phyloP scores from a whole-genome alignment of 805 yeast species.

The Kodamaea nitidulidarum region DNA sequence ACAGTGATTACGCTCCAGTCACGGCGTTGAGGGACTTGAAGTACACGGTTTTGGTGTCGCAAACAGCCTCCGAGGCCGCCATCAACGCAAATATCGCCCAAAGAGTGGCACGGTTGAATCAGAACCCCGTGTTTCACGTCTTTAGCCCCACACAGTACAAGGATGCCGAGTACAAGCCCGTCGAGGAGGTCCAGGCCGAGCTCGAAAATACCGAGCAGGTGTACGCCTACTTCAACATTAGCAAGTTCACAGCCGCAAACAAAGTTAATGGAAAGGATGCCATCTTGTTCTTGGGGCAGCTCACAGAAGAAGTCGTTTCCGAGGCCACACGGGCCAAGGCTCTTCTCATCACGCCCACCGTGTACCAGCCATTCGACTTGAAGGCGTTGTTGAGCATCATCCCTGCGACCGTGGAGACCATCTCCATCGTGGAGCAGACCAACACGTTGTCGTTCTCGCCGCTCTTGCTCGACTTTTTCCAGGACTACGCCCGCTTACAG shows the following conservation, averaged over 20 bases:
- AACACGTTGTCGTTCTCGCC: conserved; percentile 52
- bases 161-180: conserved; percentile 11
- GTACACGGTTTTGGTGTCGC: conserved; percentile 65
- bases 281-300: conserved; percentile 61
- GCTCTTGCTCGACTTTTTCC: conserved; percentile 70
- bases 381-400: conserved; percentile 45
- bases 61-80: conserved; percentile 48
- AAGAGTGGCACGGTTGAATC: conserved; percentile 45
- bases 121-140: conserved; percentile 69
- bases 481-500: conserved; percentile 47
- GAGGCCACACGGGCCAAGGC: conserved; percentile 36
- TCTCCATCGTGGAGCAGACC: conserved; percentile 69
- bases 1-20: conserved; percentile 63
- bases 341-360: conserved; percentile 54
- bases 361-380: conserved; percentile 71
- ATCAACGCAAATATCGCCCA: conserved; percentile 57
- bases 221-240: conserved; percentile 20
- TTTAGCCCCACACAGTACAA: conserved; percentile 20
- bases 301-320: conserved; percentile 39
- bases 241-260: conserved; percentile 30
- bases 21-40: conserved; percentile 72
- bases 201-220: conserved; percentile 20
- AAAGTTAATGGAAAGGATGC: conserved; percentile 36
- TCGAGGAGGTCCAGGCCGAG: conserved; percentile 3
- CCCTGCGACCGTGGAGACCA: conserved; percentile 51